Evolutionary conservation across 805 yeast species (phyloP).

Genomic region (Blastobotrys robertii): DNA sequence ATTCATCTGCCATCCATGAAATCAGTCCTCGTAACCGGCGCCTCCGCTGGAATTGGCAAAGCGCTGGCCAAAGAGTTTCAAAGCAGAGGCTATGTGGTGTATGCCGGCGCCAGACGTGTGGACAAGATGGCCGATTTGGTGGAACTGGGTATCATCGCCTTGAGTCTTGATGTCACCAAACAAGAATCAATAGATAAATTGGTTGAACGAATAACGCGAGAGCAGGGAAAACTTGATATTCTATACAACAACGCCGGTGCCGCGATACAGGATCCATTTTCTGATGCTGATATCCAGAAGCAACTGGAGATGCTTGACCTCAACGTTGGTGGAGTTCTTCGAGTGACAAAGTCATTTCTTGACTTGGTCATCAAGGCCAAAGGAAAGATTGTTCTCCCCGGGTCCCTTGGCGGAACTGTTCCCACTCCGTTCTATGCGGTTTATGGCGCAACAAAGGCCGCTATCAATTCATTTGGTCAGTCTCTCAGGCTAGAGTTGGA

Average conservation of each 20-base stretch:
- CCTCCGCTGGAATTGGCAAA: slow-evolving; percentile 13
- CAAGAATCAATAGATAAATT: slow-evolving; percentile 34
- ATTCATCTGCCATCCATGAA: not conserved
- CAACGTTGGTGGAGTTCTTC: slow-evolving; percentile 61
- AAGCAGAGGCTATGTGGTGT: slow-evolving; percentile 18
- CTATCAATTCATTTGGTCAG: slow-evolving; percentile 62
- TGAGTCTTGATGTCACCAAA: slow-evolving; percentile 50
- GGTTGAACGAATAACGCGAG: slow-evolving; percentile 26
- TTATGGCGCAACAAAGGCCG: slow-evolving; percentile 64
- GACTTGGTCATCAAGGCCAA: slow-evolving; percentile 49
- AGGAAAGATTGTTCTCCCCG: slow-evolving; percentile 66
- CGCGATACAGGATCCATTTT: slow-evolving; percentile 61
- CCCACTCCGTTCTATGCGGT: slow-evolving; percentile 65
- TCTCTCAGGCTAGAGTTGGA: slow-evolving; percentile 55
- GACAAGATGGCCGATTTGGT: slow-evolving; percentile 46
- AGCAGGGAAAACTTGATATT: slow-evolving; percentile 34
- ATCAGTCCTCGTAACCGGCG: slow-evolving; percentile 9
- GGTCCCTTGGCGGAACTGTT: slow-evolving; percentile 54
- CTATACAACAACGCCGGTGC: slow-evolving; percentile 75
- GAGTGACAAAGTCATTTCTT: slow-evolving; percentile 49
- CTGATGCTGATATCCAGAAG: slow-evolving; percentile 51
- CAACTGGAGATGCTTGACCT: slow-evolving; percentile 46
- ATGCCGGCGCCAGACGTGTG: slow-evolving; percentile 63
- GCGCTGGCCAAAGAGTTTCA: slow-evolving; percentile 9
- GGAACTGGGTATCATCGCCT: slow-evolving; percentile 35